phyloP scores from a whole-genome alignment of 31 red algal species.

The Odonthalia washingtoniensis region DNA sequence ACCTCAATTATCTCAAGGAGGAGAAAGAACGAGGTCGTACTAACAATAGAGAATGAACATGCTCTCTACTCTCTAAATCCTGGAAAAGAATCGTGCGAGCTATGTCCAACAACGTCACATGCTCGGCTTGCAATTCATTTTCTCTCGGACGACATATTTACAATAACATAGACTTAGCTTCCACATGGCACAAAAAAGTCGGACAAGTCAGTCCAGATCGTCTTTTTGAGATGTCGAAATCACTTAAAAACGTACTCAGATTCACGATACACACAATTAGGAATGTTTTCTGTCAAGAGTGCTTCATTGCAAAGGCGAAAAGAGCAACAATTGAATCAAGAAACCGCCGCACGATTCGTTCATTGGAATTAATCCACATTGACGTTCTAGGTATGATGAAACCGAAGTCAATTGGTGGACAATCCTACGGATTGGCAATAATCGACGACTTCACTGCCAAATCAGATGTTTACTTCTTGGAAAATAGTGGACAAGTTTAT shows the following conservation, averaged over 20 bases:
- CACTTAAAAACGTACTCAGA: background rate
- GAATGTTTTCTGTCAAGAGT: constrained; percentile 11
- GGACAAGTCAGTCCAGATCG: background rate
- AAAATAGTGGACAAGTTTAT: background rate
- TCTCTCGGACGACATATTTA: background rate
- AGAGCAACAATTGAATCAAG: constrained; percentile 10
- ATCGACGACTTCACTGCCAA: constrained; percentile 49
- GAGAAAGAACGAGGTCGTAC: background rate
- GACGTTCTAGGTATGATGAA: constrained; percentile 32
- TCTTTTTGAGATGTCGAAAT: background rate
- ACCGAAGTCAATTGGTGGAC: background rate
- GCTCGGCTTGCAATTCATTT: background rate
- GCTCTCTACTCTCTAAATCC: background rate
- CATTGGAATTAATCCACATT: constrained; percentile 22
- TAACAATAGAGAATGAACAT: background rate
- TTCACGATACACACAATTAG: background rate
- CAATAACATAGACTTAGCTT: background rate
- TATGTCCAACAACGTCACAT: background rate
- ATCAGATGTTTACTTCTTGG: constrained; percentile 20
- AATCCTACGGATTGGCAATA: constrained; percentile 2
- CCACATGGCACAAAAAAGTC: constrained; percentile 7
- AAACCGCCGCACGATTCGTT: background rate
- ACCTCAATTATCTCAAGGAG: background rate
- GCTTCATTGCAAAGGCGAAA: constrained; percentile 43
- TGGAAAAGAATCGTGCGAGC: background rate